phyloP scores from a whole-genome alignment of 108 stramenopile species.

The Epipyxis sp. region DNA sequence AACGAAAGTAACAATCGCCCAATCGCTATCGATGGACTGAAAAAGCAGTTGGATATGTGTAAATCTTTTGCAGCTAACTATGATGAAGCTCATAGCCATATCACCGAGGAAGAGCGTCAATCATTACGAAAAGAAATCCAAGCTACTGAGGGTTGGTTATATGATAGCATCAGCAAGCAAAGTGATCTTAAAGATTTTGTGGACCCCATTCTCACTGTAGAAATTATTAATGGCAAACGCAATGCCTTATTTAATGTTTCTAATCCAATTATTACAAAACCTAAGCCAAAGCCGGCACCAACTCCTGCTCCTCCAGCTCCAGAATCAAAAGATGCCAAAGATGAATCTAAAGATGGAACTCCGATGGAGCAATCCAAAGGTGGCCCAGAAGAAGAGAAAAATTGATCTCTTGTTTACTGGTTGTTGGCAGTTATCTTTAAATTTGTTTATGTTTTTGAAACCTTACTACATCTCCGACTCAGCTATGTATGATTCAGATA shows the following conservation, averaged over 20 bases:
- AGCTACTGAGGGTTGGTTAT: conserved; percentile 79
- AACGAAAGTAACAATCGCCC: conserved; percentile 70
- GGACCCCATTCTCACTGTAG: conserved; percentile 75
- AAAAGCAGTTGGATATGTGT: conserved; percentile 73
- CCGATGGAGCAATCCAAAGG: background rate
- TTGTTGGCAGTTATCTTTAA: too few species aligned
- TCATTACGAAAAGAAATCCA: conserved; percentile 68
- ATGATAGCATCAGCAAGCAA: conserved; percentile 85
- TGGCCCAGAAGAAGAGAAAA: background rate
- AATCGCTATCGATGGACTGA: conserved; percentile 63
- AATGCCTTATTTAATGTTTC: conserved; percentile 64
- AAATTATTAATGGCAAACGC: conserved; percentile 65
- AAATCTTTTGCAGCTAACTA: conserved; percentile 73
- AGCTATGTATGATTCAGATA: too few species aligned
- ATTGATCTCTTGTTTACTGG: too few species aligned
- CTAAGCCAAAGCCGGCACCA: conserved; percentile 63
- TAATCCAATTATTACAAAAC: conserved; percentile 85
- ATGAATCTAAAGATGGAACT: conserved; percentile 18
- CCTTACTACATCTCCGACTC: too few species aligned
- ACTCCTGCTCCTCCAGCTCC: conserved; percentile 39
- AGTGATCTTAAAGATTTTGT: conserved; percentile 60
- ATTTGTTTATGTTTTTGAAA: too few species aligned
- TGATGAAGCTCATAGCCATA: conserved; percentile 73
- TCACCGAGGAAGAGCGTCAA: conserved; percentile 78
- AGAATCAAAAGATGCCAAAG: conserved; percentile 20